Evolutionary conservation across 352 stramenopile genomes (phyloP).

Genomic region (Phytophthora uliginosa): DNA sequence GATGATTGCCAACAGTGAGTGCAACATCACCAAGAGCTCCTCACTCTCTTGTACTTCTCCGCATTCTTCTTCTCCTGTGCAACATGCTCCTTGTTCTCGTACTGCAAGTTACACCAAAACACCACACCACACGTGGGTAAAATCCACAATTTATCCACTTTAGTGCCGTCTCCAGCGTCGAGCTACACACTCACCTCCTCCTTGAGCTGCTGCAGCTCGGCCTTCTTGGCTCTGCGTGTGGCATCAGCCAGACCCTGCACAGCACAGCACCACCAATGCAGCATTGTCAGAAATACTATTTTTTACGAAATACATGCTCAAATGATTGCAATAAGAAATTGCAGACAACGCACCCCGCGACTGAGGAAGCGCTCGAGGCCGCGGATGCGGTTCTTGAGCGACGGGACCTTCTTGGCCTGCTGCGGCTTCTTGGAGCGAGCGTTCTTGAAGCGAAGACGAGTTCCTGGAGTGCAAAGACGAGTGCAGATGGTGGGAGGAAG

Average conservation of each 20-base stretch:
- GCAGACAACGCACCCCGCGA: constrained; percentile 53
- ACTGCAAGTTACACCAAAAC: constrained; percentile 31
- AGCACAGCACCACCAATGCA: neutral
- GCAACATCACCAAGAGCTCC: neutral
- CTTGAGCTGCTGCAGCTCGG: constrained; percentile 59
- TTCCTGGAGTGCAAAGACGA: constrained; percentile 43
- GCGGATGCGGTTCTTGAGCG: constrained; percentile 88
- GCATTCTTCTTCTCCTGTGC: constrained; percentile 75
- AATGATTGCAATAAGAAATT: neutral
- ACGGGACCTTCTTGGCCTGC: constrained; percentile 75
- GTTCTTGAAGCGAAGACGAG: constrained; percentile 79
- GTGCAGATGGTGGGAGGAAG: neutral
- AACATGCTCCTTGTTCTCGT: constrained; percentile 57
- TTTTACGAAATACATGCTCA: no score
- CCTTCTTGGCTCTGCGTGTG: constrained; percentile 55
- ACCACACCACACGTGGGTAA: neutral
- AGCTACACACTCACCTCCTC: constrained; percentile 39
- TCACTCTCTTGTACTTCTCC: constrained; percentile 87
- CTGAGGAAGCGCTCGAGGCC: constrained; percentile 84
- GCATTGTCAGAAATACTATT: neutral
- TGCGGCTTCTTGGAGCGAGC: constrained; percentile 60
- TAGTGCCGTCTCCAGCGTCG: neutral
- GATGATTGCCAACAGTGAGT: no score
- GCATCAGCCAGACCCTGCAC: constrained; percentile 53
- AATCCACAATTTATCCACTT: neutral